Percentiles rank a stretch among this genome's conserved stretches.
Conservation (phyloP, 1,284 basidiomycete species). For the Pterulicium gracile region DNA sequence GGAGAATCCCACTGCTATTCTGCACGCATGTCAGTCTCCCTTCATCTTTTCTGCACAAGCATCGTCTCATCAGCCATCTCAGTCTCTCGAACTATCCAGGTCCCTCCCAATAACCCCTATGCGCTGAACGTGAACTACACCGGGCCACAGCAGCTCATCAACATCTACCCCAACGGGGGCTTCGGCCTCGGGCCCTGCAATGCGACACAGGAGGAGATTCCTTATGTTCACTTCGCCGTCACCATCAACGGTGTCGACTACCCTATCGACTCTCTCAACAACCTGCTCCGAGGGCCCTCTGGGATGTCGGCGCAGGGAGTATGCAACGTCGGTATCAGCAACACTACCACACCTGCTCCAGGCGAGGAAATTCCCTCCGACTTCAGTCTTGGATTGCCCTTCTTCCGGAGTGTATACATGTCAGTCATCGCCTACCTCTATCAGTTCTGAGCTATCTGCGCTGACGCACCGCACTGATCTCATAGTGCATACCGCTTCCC, state of each 20-base stretch:
- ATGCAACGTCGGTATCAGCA: conserved; percentile 17
- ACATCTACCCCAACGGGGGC: conserved; percentile 5
- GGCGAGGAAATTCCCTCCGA: conserved; percentile 7
- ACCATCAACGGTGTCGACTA: conserved; percentile 22
- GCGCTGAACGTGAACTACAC: conserved; percentile 12
- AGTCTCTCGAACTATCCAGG: conserved; percentile 12
- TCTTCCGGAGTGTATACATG: conserved; percentile 21
- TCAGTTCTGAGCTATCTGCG: background rate
- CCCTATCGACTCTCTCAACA: conserved; percentile 15
- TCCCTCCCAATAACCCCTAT: conserved; percentile 15
- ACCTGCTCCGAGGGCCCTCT: conserved; percentile 12
- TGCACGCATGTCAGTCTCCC: conserved; percentile 6
- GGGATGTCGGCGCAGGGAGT: conserved; percentile 1
- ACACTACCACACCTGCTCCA: conserved; percentile 5
- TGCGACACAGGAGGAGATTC: conserved; percentile 4
- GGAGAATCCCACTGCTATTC: conserved; percentile 3
- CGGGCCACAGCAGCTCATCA: conserved; percentile 1
- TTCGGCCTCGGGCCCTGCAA: conserved; percentile 13
- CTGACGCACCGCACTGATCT: background rate
- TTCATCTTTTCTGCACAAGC: background rate
- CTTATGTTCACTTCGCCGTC: conserved; percentile 16
- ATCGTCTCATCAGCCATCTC: background rate
- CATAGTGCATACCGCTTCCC: conserved; percentile 22
- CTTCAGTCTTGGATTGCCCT: conserved; percentile 15
- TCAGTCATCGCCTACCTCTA: conserved; percentile 8